Evolutionary conservation across 805 yeast species (phyloP).

Genomic region (Kuraishia cidri): DNA sequence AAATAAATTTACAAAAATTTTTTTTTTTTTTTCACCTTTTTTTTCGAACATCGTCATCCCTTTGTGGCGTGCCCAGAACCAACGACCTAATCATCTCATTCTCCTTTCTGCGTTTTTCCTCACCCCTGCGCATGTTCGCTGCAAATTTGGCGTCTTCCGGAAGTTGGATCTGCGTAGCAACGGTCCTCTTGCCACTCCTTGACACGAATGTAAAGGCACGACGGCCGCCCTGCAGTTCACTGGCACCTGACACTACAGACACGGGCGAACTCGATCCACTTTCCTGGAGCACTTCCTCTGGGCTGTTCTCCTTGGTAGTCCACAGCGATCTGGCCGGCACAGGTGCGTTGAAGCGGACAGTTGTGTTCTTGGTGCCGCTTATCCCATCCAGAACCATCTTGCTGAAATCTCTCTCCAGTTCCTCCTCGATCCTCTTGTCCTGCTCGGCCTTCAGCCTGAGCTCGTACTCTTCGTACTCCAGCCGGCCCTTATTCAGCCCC

Average conservation of each 20-base stretch:
- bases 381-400: conserved; percentile 42
- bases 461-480: conserved; percentile 23
- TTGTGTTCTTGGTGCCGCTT: conserved; percentile 23
- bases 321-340: conserved; percentile 2
- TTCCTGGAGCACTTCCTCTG: neutral
- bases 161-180: conserved; percentile 33
- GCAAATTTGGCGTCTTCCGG: conserved; percentile 51
- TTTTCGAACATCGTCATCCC: neutral
- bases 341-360: conserved; percentile 18
- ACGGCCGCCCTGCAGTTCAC: conserved; percentile 3
- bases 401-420: conserved; percentile 49
- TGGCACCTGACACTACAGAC: neutral
- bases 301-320: conserved; percentile 1
- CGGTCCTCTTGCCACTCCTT: conserved; percentile 38
- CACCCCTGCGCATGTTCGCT: conserved; percentile 39
- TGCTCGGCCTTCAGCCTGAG: conserved; percentile 12
- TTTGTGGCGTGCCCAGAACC: conserved; percentile 31
- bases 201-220: conserved; percentile 45
- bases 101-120: conserved; percentile 39
- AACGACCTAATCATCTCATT: conserved; percentile 47
- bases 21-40: too few relatives aligned
- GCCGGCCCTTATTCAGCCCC: neutral
- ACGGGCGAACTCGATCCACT: neutral
- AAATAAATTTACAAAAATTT: too few relatives aligned
- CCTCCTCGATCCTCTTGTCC: conserved; percentile 36